These are phyloP conservation scores for Thalassiosira livingstoniorum DNA, from an alignment of 352 stramenopile genomes.

Conservation along the genomic window DNA sequence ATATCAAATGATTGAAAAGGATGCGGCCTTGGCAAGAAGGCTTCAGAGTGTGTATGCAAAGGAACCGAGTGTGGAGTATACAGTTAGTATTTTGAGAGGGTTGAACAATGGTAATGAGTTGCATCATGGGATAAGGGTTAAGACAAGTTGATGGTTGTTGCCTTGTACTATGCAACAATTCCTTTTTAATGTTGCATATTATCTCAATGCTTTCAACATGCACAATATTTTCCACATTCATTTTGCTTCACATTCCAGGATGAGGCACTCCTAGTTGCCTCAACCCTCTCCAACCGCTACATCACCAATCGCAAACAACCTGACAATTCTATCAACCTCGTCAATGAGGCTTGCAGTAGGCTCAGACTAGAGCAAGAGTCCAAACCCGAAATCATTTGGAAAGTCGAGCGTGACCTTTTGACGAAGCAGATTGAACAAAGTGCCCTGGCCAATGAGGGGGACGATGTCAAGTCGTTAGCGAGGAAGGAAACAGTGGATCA, in stretches of 20 bases:
- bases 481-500: constrained; percentile 86
- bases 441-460: constrained; percentile 94
- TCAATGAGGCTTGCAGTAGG: constrained; percentile 92
- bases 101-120: constrained; percentile 96
- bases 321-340: constrained; percentile 94
- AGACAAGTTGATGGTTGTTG: constrained; percentile 33
- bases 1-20: constrained; percentile 96
- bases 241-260: constrained; percentile 72
- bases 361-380: constrained; percentile 87
- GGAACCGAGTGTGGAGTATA: constrained; percentile 94
- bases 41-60: constrained; percentile 96
- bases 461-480: constrained; percentile 90
- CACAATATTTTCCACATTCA: constrained; percentile 69
- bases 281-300: constrained; percentile 93
- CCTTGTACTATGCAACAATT: not conserved
- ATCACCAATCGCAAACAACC: constrained; percentile 94
- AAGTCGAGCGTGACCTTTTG: constrained; percentile 92
- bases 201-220: no score
- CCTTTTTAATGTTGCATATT: not conserved
- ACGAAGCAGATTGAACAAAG: constrained; percentile 95
- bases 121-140: constrained; percentile 95
- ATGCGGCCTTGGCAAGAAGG: constrained; percentile 94
- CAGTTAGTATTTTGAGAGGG: constrained; percentile 93
- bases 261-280: constrained; percentile 92
- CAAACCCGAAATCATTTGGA: constrained; percentile 96